These are phyloP conservation scores for Camellia granthamiana DNA, from an alignment of 148 eudicot genomes.

Conservation along the genomic window DNA sequence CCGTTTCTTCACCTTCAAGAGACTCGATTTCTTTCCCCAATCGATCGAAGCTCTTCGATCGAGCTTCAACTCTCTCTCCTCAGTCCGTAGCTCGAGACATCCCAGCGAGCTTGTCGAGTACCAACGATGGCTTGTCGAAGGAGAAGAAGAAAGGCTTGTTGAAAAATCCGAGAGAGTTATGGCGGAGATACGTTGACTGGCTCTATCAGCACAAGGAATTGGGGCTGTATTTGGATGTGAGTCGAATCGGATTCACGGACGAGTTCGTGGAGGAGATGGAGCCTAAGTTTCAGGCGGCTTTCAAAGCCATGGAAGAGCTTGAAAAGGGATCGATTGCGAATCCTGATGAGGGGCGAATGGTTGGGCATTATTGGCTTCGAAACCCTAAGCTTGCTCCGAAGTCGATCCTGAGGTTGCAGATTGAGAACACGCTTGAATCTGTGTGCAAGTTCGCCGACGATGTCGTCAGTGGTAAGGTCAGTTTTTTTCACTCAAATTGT, in stretches of 20 bases:
- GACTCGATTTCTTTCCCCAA: conserved; percentile 24
- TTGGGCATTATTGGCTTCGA: conserved; percentile 92
- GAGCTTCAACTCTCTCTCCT: conserved; percentile 5
- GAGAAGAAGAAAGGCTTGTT: conserved; percentile 25
- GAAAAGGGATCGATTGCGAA: conserved; percentile 88
- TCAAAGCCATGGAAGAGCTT: conserved; percentile 61
- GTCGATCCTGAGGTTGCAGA: conserved; percentile 51
- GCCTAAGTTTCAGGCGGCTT: conserved; percentile 51
- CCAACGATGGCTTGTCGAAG: conserved; percentile 16
- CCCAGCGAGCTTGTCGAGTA: conserved; percentile 24
- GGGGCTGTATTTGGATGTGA: conserved; percentile 77
- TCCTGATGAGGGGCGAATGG: conserved; percentile 92
- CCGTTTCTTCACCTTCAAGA: conserved; percentile 10
- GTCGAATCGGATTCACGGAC: conserved; percentile 72
- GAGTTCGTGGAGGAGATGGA: conserved; percentile 71
- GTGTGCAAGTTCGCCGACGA: conserved; percentile 64
- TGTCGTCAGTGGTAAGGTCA: conserved; percentile 76
- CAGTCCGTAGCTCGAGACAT: conserved; percentile 47
- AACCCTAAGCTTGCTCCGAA: conserved; percentile 67
- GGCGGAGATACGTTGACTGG: conserved; percentile 80
- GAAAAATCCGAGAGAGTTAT: conserved; percentile 56
- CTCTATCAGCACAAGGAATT: conserved; percentile 89
- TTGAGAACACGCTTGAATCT: conserved; percentile 64
- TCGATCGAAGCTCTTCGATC: conserved; percentile 17
- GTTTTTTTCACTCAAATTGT: conserved; percentile 7